A percentile compares a stretch with the other conserved stretches of the same genome.
Conservation (phyloP, 805 yeast species). For the Yarrowia sp. region DNA sequence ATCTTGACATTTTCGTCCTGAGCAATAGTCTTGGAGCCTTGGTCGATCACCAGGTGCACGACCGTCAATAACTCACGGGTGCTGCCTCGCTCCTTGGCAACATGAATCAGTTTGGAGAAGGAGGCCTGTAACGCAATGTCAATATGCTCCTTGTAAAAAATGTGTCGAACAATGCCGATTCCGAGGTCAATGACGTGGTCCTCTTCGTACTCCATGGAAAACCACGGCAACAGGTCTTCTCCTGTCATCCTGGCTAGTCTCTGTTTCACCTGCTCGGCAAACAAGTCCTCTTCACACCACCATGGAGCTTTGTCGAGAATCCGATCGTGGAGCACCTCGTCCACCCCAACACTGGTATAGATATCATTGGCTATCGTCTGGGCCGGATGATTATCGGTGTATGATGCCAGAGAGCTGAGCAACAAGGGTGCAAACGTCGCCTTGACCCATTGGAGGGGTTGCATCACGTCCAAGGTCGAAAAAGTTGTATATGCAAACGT, state of each 20-base stretch:
- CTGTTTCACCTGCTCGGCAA: not conserved
- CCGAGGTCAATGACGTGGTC: not conserved
- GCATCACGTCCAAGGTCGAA: not conserved
- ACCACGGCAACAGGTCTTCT: conserved; percentile 9
- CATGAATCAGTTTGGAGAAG: not conserved
- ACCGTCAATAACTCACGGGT: not conserved
- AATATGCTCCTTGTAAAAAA: not conserved
- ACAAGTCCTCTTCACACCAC: not conserved
- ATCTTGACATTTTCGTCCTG: conserved; percentile 15
- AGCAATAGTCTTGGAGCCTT: not conserved
- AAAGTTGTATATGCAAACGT: too few species aligned
- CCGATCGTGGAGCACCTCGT: not conserved
- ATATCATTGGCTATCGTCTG: not conserved
- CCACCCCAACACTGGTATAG: not conserved
- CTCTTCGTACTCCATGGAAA: not conserved
- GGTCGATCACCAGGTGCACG: not conserved
- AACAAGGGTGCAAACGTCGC: not conserved
- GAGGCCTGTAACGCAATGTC: not conserved
- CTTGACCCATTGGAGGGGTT: not conserved
- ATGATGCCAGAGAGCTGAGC: not conserved
- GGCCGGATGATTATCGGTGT: not conserved
- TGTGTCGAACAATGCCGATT: not conserved
- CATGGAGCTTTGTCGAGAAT: not conserved
- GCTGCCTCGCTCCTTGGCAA: not conserved
- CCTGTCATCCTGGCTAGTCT: not conserved